These are phyloP conservation scores for Epichloe bromicola DNA, from an alignment of 2,329 filamentous ascomycete species.

Conservation along the genomic window DNA sequence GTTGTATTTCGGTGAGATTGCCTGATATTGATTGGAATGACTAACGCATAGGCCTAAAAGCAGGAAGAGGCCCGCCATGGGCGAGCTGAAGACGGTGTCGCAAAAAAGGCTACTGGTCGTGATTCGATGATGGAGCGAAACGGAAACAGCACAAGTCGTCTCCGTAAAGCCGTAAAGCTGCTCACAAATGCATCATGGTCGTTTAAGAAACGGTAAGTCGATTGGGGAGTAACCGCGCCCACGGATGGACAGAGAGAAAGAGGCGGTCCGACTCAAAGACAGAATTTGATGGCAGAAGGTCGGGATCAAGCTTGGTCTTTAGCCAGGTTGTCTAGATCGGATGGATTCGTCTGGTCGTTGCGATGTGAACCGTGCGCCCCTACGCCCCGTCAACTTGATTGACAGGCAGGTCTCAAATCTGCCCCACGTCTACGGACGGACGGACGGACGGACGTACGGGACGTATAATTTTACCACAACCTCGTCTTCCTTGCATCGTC, in stretches of 20 bases:
- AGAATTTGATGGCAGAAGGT: background rate
- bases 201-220: background rate
- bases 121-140: background rate
- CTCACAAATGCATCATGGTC: slow-evolving; percentile 3
- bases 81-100: slow-evolving; percentile 3
- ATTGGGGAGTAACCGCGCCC: background rate
- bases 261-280: background rate
- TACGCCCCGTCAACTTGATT: too few species aligned
- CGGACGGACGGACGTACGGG: too few species aligned
- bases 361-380: too few species aligned
- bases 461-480: too few species aligned
- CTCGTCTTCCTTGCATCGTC: too few species aligned
- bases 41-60: slow-evolving; percentile 29
- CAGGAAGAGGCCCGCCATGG: slow-evolving; percentile 27
- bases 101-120: background rate
- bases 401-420: too few species aligned
- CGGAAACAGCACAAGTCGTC: background rate
- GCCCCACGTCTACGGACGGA: too few species aligned
- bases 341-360: too few species aligned
- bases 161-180: background rate
- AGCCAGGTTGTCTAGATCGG: background rate
- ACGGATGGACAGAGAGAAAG: background rate
- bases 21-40: slow-evolving; percentile 11
- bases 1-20: background rate
- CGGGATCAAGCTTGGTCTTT: background rate